phyloP scores from a whole-genome alignment of 441 rosid species.

The Raphanus hybrid region DNA sequence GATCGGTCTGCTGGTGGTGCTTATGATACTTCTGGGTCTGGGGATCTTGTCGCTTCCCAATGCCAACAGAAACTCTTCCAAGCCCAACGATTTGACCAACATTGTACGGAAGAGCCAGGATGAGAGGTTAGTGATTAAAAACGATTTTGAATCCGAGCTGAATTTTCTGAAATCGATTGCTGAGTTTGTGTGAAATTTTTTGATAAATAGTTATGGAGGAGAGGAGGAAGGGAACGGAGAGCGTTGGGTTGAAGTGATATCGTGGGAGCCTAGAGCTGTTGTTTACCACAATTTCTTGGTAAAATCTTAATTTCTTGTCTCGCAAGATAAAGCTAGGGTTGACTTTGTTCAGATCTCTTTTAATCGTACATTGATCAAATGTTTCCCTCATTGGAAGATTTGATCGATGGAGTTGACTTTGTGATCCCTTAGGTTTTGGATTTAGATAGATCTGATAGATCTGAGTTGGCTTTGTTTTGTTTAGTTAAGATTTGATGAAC shows the following conservation, averaged over 20 bases:
- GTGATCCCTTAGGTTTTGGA: background rate
- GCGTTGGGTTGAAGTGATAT: constrained; percentile 86
- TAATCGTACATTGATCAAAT: background rate
- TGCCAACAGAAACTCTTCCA: constrained; percentile 47
- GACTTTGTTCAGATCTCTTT: constrained; percentile 8
- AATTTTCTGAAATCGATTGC: background rate
- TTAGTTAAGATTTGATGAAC: constrained; percentile 10
- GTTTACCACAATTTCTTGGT: constrained; percentile 91
- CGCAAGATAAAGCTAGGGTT: background rate
- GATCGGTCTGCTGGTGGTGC: constrained; percentile 62
- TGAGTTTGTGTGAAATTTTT: background rate
- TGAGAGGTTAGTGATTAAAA: constrained; percentile 44
- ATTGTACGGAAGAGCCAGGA: constrained; percentile 48
- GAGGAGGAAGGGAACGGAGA: constrained; percentile 56
- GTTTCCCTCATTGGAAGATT: background rate
- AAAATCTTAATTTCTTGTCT: constrained; percentile 26
- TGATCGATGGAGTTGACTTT: constrained; percentile 21
- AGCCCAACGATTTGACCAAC: constrained; percentile 74
- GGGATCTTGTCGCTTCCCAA: constrained; percentile 78
- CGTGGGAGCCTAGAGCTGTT: constrained; percentile 96
- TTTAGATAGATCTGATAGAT: background rate
- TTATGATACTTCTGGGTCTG: constrained; percentile 71
- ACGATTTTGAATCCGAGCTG: background rate
- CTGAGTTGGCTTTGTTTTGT: background rate
- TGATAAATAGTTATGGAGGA: constrained; percentile 31